Evolutionary conservation across 345 rosid species (phyloP).

Genomic region (Brassica nigra): DNA sequence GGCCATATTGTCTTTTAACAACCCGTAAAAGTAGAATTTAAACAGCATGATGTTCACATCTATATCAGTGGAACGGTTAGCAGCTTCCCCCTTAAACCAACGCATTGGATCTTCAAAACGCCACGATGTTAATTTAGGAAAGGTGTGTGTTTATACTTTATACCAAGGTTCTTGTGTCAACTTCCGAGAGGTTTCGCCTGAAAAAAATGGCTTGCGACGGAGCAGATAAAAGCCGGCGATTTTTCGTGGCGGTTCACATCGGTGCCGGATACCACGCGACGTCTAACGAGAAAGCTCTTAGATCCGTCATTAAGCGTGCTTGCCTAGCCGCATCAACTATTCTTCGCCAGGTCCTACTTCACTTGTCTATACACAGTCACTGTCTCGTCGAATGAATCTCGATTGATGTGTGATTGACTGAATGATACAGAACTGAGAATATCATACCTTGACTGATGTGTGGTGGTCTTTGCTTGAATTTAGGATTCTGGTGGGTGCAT

Average conservation of each 20-base stretch:
- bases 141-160: not conserved
- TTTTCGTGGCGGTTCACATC: slow-evolving; percentile 92
- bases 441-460: not conserved
- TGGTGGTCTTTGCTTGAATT: slow-evolving; percentile 8
- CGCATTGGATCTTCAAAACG: not conserved
- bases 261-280: slow-evolving; percentile 90
- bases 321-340: slow-evolving; percentile 78
- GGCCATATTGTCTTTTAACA: not conserved
- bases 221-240: slow-evolving; percentile 53
- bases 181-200: slow-evolving; percentile 1
- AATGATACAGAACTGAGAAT: not conserved
- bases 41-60: slow-evolving; percentile 16
- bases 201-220: slow-evolving; percentile 33
- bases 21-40: not conserved
- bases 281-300: slow-evolving; percentile 71
- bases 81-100: not conserved
- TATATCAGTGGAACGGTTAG: not conserved
- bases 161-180: not conserved
- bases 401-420: not conserved
- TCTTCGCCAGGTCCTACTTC: slow-evolving; percentile 65
- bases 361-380: not conserved
- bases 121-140: slow-evolving; percentile 4
- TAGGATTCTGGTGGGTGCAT: slow-evolving; percentile 68
- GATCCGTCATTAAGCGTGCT: slow-evolving; percentile 90
- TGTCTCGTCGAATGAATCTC: not conserved